Evolutionary conservation across 1,284 basidiomycete genomes (phyloP), one percentile per base, ranked within the genome.

Genomic region (Cutaneotrichosporon dermatis): DNA sequence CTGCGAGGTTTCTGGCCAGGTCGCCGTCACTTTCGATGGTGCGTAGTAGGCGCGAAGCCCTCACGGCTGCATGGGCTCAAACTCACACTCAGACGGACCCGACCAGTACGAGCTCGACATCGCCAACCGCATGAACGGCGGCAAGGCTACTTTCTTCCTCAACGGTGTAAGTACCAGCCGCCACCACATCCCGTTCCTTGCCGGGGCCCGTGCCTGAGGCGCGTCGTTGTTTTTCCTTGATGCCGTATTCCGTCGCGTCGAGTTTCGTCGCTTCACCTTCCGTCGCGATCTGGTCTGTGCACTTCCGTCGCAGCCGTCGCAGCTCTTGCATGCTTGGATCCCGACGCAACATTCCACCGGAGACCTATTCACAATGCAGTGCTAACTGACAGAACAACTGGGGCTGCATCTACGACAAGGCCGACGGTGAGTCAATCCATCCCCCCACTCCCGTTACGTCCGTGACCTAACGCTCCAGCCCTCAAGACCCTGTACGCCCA

Each of bases 111-210:
- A 80, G 51, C 6, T 71, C 12, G 77, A 83, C 55, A 75, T 83
- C 51, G 76, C 74, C 55, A 75, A 79, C 25, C 66, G 72, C 6
- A 69, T 84, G 39, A 70, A 73, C n/a, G 78, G 76, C 11, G 80
- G 75, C 13, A 81, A 79, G 53, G 83, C 79, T 4, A 85, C 83
- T 2, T 85, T 84, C 73, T 85, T 85, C 82, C 67, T 84, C 74
- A 84, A 72, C 67, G 61, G 54, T 16, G 80, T 80, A 10, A 63
- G 69, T 60, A 50, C 33, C 1, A 3, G 3, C 25, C 25, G 25
- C 25, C 25, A 25, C 25, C 25, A 25, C 25, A 25, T 25, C 25
- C 25, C 25, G 25, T 25, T 25, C 25, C 25, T 25, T 25, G 3
- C 25, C 25, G 25, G 25, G 25, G 25, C 25, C 25, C 25, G 25